Base-by-base conservation (phyloP, 805 yeast genomes). In the Yarrowia alimentaria region DNA sequence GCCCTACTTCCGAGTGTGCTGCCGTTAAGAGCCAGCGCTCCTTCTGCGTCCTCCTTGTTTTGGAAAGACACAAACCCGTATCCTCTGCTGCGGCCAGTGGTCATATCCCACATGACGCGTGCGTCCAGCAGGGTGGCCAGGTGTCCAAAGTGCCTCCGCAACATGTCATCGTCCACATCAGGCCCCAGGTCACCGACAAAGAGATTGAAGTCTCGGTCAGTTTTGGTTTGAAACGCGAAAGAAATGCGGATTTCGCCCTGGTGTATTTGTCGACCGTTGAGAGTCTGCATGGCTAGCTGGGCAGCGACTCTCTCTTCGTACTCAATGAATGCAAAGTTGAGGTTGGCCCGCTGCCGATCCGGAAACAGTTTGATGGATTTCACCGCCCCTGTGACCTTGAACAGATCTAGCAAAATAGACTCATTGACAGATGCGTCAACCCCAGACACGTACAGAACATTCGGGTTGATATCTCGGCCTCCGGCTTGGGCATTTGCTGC, bases 91-190 rank as follows among this genome's bases (percentile, higher is more conserved):
- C 95, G 75, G 33, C 94, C 93, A 19, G 93, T 83, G 64, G 85
- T 90, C 94, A 87, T 86, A 64, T 89, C 96, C 96, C 96, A 88
- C 96, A 88, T 89, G 24, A 88, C 96, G 59, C 88, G 89, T 10
- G 95, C 96, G 64, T 85, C 93, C 38, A 78, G 69, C 60, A 85
- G 70, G 1, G 88, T 76, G 13, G 72, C 70, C 64, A 77, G 84
- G 52, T 71, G 69, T 5, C 70, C 58, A 62, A 88, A 88, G 10
- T 83, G 72, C 34, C 65, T 68, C 47, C 72, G 72, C 55, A 88
- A 73, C 13, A 78, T 63, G 57, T 84, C 94, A 66, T 89, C 96
- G 62, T 85, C 81, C 28, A 89, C 82, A 60, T 89, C 95, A 6
- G 83, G 74, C 30, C 87, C 79, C 58, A 88, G 74, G 64, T 89